Conservation (phyloP, 2,329 filamentous ascomycete species). For the Neurospora crassa region DNA sequence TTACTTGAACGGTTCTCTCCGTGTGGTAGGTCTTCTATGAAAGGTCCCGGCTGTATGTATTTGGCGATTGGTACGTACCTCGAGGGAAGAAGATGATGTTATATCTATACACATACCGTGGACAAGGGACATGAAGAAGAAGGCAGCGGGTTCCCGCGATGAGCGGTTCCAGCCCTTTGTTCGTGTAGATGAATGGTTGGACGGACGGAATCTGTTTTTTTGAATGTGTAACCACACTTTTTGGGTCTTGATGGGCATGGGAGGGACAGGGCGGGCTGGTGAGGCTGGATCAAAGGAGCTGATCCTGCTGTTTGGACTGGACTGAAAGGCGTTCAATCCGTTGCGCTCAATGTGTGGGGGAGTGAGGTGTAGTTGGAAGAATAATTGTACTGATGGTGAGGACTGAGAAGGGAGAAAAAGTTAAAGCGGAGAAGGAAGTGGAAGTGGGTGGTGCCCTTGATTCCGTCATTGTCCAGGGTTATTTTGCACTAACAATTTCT, state of each 20-base stretch:
- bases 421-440: neutral
- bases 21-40: neutral
- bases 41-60: neutral
- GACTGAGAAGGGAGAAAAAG: neutral
- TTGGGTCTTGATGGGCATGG: neutral
- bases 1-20: neutral
- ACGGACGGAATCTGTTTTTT: neutral
- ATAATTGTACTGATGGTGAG: neutral
- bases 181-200: neutral
- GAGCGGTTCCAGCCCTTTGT: neutral
- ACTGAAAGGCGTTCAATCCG: too few species aligned
- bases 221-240: neutral
- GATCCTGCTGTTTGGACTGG: neutral
- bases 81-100: too few species aligned
- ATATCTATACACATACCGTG: neutral
- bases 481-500: neutral
- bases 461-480: neutral
- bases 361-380: neutral
- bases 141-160: neutral
- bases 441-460: neutral
- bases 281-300: neutral
- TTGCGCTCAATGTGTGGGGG: too few species aligned
- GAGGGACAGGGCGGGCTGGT: neutral
- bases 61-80: neutral
- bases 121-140: neutral